Conservation (phyloP, 257 asterid genomes). For the Apocynum venetum region DNA sequence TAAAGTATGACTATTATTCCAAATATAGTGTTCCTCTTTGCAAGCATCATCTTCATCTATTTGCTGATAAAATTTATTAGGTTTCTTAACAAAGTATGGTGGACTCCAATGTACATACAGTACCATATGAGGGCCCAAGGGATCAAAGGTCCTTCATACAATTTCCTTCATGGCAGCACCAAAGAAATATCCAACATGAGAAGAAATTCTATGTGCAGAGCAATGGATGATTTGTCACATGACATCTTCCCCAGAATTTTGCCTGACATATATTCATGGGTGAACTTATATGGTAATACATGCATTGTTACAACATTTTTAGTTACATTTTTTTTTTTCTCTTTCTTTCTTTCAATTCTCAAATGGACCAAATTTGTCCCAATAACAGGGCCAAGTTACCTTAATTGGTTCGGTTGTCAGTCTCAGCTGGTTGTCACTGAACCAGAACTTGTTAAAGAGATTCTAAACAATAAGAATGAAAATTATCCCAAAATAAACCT, state of each 20-base stretch:
- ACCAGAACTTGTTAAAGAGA: slow-evolving; percentile 49
- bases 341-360: background rate
- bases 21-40: slow-evolving; percentile 1
- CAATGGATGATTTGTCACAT: slow-evolving; percentile 48
- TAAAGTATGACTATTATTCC: slow-evolving; percentile 4
- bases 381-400: slow-evolving; percentile 42
- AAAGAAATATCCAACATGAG: slow-evolving; percentile 44
- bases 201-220: slow-evolving; percentile 26
- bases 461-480: slow-evolving; percentile 43
- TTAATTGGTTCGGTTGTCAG: slow-evolving; percentile 54
- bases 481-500: slow-evolving; percentile 56
- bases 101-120: slow-evolving; percentile 35
- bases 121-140: slow-evolving; percentile 44
- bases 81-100: slow-evolving; percentile 39
- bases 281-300: slow-evolving; percentile 35
- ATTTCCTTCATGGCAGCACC: slow-evolving; percentile 51
- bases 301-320: background rate
- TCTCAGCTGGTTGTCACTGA: slow-evolving; percentile 57
- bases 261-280: slow-evolving; percentile 53
- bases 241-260: slow-evolving; percentile 50
- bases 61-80: slow-evolving; percentile 19
- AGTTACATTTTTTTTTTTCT: background rate
- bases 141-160: slow-evolving; percentile 51
- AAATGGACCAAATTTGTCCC: background rate
- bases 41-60: slow-evolving; percentile 22